These are phyloP conservation scores for Cladophialophora immunda DNA, from an alignment of 2,329 filamentous ascomycete species.

Conservation along the genomic window DNA sequence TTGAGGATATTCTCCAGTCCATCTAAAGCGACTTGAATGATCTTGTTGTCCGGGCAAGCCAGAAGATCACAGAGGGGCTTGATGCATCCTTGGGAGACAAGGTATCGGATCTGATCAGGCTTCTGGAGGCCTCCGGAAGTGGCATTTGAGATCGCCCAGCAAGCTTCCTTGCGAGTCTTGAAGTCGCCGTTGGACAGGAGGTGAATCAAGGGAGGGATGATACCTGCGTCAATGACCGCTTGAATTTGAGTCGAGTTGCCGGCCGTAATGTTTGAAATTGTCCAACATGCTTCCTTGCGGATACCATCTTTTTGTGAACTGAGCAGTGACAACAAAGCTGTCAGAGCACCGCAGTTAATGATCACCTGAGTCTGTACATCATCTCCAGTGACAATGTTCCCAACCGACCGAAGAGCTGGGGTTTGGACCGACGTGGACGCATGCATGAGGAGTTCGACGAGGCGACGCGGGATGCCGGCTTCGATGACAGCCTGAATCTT, in stretches of 20 bases:
- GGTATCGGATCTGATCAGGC: slow-evolving; percentile 96
- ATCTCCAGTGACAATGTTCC: slow-evolving; percentile 98
- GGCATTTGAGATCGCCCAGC: slow-evolving; percentile 99
- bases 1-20: slow-evolving; percentile 99
- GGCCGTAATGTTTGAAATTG: slow-evolving; percentile 98
- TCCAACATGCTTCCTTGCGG: slow-evolving; percentile 99
- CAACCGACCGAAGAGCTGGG: slow-evolving; percentile 93
- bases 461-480: slow-evolving; percentile 92
- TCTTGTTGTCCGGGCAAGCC: slow-evolving; percentile 98
- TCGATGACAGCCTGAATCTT: slow-evolving; percentile 99
- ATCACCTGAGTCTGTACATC: slow-evolving; percentile 99
- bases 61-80: slow-evolving; percentile 96
- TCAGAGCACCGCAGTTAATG: slow-evolving; percentile 95
- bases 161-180: slow-evolving; percentile 99
- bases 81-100: slow-evolving; percentile 93
- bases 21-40: slow-evolving; percentile 97
- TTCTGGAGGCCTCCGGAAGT: slow-evolving; percentile 98
- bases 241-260: slow-evolving; percentile 99
- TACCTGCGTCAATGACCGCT: slow-evolving; percentile 93
- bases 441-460: slow-evolving; percentile 97
- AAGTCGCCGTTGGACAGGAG: slow-evolving; percentile 95
- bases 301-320: slow-evolving; percentile 99
- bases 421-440: slow-evolving; percentile 98
- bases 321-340: slow-evolving; percentile 89
- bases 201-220: slow-evolving; percentile 95